Percentiles rank a stretch among this genome's conserved stretches.
Evolutionary conservation across 495 filamentous ascomycete species (phyloP).

Genomic region (Corynascus novoguineensis): DNA sequence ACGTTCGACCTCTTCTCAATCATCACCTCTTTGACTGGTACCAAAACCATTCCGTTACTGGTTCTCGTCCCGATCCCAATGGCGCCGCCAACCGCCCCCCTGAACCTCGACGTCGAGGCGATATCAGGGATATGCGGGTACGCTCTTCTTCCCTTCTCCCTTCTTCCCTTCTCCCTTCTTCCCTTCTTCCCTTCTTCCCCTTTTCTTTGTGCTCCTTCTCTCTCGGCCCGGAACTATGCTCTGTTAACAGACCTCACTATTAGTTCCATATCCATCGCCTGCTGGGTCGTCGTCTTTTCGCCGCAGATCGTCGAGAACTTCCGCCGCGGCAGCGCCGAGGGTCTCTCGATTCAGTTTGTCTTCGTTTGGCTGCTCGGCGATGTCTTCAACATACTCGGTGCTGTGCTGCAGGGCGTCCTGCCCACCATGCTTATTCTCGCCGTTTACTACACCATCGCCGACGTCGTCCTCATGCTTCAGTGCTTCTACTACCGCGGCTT

Average conservation of each 20-base stretch:
- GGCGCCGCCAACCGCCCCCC: slow-evolving; percentile 61
- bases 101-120: slow-evolving; percentile 74
- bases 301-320: slow-evolving; percentile 97
- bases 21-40: not conserved
- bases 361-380: slow-evolving; percentile 88
- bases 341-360: slow-evolving; percentile 83
- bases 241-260: not conserved
- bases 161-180: not conserved
- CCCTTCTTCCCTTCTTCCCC: not conserved
- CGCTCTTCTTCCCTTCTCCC: slow-evolving; percentile 20
- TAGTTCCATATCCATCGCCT: slow-evolving; percentile 91
- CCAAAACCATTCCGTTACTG: not conserved
- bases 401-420: slow-evolving; percentile 85
- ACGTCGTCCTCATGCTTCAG: slow-evolving; percentile 79
- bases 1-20: not conserved
- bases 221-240: not conserved
- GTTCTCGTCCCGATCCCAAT: slow-evolving; percentile 44
- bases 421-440: slow-evolving; percentile 96
- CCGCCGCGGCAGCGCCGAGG: slow-evolving; percentile 77
- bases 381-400: slow-evolving; percentile 94
- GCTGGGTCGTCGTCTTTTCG: slow-evolving; percentile 96
- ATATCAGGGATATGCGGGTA: slow-evolving; percentile 86
- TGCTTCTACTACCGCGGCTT: slow-evolving; percentile 93
- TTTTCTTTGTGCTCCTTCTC: not conserved
- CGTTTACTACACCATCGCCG: slow-evolving; percentile 91